Base-by-base conservation (phyloP, 139 green algal genomes). In the Medakamo hakoo region DNA sequence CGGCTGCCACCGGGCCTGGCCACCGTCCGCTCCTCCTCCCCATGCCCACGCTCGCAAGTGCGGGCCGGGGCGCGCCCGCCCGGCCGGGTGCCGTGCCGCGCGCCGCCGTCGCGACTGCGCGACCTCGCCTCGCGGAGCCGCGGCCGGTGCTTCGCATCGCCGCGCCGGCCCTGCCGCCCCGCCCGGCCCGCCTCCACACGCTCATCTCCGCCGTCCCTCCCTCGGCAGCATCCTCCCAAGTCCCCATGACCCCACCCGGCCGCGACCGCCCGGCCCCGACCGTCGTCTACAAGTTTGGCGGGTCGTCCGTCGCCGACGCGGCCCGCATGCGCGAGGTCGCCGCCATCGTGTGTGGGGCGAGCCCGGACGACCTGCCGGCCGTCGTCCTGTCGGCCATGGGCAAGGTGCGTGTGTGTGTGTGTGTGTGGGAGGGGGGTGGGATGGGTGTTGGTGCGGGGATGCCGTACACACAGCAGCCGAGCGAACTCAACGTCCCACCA, bases 381-480 rank as follows among this genome's bases (percentile, higher is more conserved):
- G 78, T 99, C n/a, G 90, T 98, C 20, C 73, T 99, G 40, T 94
- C 83, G 18, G 93, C 93, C 4, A 99, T 99, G 93, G 93, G 93
- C 64, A 98, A 97, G 81, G 82, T 87, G 60, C 21, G 78, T 0
- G 22, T 25, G 16, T 48, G 24, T 4, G 32, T 48, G 26, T 63
- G 27, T 28, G 18, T 63, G 58, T 49, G 18, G 27, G 23, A 5
- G 58, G 27, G 4, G 49, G 20, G 49, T 3, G 3, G 22, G 19
- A 26, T 20, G 49, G 27, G n/a, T n/a, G n/a, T n/a, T n/a, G n/a
- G n/a, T n/a, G n/a, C n/a, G n/a, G n/a, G n/a, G n/a, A n/a, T n/a
- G n/a, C n/a, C 55, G 4, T 30, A 52, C 63, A 29, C 14, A 32
- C 21, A n/a, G n/a, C n/a, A n/a, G n/a, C n/a, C n/a, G n/a, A n/a